These are phyloP conservation scores for Neurospora sublineolata DNA, from an alignment of 495 filamentous ascomycete species.

Conservation along the genomic window DNA sequence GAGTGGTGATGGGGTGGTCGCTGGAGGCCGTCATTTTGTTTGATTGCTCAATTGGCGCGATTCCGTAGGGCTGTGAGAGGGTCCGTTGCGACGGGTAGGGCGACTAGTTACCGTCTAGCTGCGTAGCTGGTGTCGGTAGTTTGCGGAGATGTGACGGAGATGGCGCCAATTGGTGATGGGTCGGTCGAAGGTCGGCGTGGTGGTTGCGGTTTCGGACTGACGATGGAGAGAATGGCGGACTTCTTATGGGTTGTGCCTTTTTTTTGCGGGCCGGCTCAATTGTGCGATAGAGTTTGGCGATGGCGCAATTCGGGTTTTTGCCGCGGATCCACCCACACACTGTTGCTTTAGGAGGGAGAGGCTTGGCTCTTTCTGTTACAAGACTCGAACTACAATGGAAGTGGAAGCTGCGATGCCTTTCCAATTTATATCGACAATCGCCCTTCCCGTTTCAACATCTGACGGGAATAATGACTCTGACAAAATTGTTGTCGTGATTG, in stretches of 20 bases:
- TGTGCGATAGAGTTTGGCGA: slow-evolving; percentile 7
- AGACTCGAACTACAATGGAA: background rate
- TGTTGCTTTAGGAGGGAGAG: background rate
- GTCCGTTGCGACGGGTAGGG: background rate
- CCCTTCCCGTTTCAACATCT: background rate
- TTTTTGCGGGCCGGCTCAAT: background rate
- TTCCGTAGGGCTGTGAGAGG: background rate
- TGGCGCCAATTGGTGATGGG: background rate
- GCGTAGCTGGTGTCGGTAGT: background rate
- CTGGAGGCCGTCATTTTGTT: slow-evolving; percentile 26
- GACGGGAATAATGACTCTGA: background rate
- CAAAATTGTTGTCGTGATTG: slow-evolving; percentile 3
- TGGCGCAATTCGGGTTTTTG: slow-evolving; percentile 12
- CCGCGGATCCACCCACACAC: background rate
- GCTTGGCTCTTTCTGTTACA: background rate
- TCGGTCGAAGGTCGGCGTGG: background rate
- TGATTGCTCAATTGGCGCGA: background rate
- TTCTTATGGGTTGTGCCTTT: background rate
- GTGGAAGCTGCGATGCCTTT: background rate
- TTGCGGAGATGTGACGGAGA: background rate
- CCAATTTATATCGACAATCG: background rate
- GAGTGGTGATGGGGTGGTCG: slow-evolving; percentile 31
- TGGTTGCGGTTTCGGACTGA: background rate
- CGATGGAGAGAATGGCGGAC: background rate
- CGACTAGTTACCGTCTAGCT: background rate